These are phyloP conservation scores for Teratosphaeria nubilosa DNA, from an alignment of 2,329 filamentous ascomycete species.

Conservation along the genomic window DNA sequence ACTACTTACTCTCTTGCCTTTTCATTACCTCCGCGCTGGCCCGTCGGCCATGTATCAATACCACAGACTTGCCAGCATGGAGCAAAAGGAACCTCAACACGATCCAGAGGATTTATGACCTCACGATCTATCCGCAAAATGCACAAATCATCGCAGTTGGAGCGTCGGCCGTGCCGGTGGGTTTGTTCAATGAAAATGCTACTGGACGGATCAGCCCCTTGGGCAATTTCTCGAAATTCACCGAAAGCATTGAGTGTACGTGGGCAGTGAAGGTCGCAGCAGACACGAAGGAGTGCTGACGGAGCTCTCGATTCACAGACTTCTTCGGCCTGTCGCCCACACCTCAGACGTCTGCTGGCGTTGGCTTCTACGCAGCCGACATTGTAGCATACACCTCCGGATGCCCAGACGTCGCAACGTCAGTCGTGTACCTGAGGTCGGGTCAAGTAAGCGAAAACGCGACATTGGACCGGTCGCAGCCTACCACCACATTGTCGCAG, in stretches of 20 bases:
- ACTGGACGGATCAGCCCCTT: conserved; percentile 33
- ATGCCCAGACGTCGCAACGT: conserved; percentile 12
- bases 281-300: not conserved
- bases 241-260: conserved; percentile 34
- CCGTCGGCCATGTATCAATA: not conserved
- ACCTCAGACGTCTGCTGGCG: conserved; percentile 13
- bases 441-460: conserved; percentile 6
- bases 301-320: not conserved
- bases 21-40: not conserved
- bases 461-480: conserved; percentile 3
- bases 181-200: conserved; percentile 30
- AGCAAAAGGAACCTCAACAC: conserved; percentile 28
- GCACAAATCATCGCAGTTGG: conserved; percentile 27
- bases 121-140: conserved; percentile 33
- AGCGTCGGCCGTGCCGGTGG: conserved; percentile 26
- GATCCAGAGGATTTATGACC: conserved; percentile 31
- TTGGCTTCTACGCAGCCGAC: conserved; percentile 13
- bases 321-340: conserved; percentile 35
- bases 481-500: not conserved
- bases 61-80: not conserved
- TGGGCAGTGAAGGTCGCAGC: not conserved
- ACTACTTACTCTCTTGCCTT: not conserved
- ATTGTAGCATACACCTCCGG: conserved; percentile 13
- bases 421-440: conserved; percentile 13
- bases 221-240: conserved; percentile 33